Base-by-base conservation (phyloP, 129 eudicot species). In the Kitagawia praeruptora region DNA sequence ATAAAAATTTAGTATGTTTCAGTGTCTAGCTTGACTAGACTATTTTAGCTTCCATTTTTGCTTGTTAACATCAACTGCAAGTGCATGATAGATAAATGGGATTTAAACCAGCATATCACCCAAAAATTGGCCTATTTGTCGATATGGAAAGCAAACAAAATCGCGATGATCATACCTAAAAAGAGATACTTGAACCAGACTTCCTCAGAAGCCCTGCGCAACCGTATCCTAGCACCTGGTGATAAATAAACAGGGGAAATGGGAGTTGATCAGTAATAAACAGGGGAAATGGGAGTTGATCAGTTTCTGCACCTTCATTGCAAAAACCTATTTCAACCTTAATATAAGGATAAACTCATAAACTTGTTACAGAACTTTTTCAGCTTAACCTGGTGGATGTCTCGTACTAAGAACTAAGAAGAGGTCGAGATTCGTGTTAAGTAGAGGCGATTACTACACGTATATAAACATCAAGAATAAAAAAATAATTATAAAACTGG, bases 171-270 rank as follows among this genome's bases (percentile, higher is more conserved):
- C 5, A 0, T 64, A 84, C 87, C 87, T 77, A 64, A 85, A 85
- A 13, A 85, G 78, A 11, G 87, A 85, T 9, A 85, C 80, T 25
- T 83, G 64, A 66, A 81, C 41, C 77, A 85, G 77, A 74, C 46
- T 42, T 78, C 53, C 87, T 78, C 13, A 81, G 70, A 8, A 81
- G 2, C 21, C 87, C 87, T 27, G 87, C 87, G 85, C 85, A 85
- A 11, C 87, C 87, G n/a, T 85, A 85, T 11, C 87, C 87, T 6
- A 85, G 72, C 73, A 85, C 40, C 87, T 85, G 80, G 3, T 53
- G 23, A 72, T 9, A n/a, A 38, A 40, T 13, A 70, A 5, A 19
- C 56, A 49, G 23, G 1, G 27, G 13, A 6, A 19, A 16, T 58
- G 34, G 1, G 3, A 56, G 12, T 21, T 56, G 0, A 21, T 23